These are phyloP conservation scores for Tausonia pullulans DNA, from an alignment of 1,284 basidiomycete species.

Conservation along the genomic window DNA sequence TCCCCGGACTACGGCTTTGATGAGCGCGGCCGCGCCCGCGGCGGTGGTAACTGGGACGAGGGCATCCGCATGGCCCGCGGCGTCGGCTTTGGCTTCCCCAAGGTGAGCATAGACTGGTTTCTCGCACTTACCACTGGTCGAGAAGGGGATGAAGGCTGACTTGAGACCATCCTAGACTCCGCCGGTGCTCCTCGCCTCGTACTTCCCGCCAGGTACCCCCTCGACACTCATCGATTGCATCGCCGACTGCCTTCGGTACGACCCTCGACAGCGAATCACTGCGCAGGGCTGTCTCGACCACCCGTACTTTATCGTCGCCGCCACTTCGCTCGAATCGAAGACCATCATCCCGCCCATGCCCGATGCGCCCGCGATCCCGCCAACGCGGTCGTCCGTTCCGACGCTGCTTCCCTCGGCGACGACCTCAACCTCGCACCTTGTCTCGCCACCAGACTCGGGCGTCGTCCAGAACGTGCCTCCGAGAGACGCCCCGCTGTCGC, in stretches of 20 bases:
- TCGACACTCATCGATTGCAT: slow-evolving; percentile 81
- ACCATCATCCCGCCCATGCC: slow-evolving; percentile 48
- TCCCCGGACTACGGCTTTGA: slow-evolving; percentile 70
- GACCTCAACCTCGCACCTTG: background rate
- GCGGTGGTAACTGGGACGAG: slow-evolving; percentile 77
- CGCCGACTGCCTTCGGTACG: slow-evolving; percentile 79
- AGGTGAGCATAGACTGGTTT: slow-evolving; percentile 43
- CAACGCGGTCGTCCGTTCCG: slow-evolving; percentile 23
- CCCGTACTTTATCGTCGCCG: slow-evolving; percentile 62
- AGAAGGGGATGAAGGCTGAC: background rate
- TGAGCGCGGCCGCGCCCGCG: slow-evolving; percentile 52
- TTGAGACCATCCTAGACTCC: slow-evolving; percentile 42
- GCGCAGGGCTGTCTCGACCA: slow-evolving; percentile 79
- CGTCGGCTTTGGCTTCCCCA: slow-evolving; percentile 82
- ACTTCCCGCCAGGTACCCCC: slow-evolving; percentile 72
- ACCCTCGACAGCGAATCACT: slow-evolving; percentile 74
- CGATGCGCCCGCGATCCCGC: slow-evolving; percentile 37
- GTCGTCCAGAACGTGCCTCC: slow-evolving; percentile 42
- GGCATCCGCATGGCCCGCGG: slow-evolving; percentile 77
- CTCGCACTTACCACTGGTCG: background rate
- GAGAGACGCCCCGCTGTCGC: slow-evolving; percentile 49
- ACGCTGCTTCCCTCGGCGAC: slow-evolving; percentile 8
- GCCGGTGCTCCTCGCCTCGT: slow-evolving; percentile 61
- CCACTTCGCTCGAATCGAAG: slow-evolving; percentile 40
- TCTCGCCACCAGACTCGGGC: background rate